phyloP scores from a whole-genome alignment of 2,329 filamentous ascomycete species.

The Colletotrichum orchidophilum region DNA sequence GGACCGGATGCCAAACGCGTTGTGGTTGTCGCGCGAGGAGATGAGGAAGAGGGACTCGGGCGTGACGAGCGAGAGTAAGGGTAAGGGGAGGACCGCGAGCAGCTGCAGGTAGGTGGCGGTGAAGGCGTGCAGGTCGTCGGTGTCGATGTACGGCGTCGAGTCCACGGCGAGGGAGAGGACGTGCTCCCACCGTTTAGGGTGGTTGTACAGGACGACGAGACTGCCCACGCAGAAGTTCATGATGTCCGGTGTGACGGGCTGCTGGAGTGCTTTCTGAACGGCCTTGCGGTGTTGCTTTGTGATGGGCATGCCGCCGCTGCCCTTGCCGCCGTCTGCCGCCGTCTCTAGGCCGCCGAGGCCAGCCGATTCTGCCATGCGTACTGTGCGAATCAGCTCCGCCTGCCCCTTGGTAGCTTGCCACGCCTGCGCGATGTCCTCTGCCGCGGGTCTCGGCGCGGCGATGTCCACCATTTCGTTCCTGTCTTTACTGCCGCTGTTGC shows the following conservation, averaged over 20 bases:
- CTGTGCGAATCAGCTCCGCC: constrained; percentile 15
- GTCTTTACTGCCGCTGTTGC: not conserved
- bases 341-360: not conserved
- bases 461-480: constrained; percentile 18
- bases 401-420: constrained; percentile 10
- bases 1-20: constrained; percentile 27
- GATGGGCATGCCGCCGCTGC: not conserved
- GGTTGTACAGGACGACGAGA: constrained; percentile 10
- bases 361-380: not conserved
- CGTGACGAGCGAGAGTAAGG: constrained; percentile 12
- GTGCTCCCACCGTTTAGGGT: constrained; percentile 4
- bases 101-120: constrained; percentile 22
- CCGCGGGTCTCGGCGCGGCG: not conserved
- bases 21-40: constrained; percentile 28
- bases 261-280: constrained; percentile 18
- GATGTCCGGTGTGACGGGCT: constrained; percentile 13
- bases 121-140: constrained; percentile 20
- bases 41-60: constrained; percentile 8
- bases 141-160: constrained; percentile 15
- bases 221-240: constrained; percentile 25
- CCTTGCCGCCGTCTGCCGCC: not conserved
- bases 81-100: constrained; percentile 16
- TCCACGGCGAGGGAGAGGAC: constrained; percentile 23
- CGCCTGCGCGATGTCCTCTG: constrained; percentile 4
- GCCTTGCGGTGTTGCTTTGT: constrained; percentile 25